Evolutionary conservation across 805 yeast genomes (phyloP).

Genomic region (Barnettozyma vustinii): DNA sequence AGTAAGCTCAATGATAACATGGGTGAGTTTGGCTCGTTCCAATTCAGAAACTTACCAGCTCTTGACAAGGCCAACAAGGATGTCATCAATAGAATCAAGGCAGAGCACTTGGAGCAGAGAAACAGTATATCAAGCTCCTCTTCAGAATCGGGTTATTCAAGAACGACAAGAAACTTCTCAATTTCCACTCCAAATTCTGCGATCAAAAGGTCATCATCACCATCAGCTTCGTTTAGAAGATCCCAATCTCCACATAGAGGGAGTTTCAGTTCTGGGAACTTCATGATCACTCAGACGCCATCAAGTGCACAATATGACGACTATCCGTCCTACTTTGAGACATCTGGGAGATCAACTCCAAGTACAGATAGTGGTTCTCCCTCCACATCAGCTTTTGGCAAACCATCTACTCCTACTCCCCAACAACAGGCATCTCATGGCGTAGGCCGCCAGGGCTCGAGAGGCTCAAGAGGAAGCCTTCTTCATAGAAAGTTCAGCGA

Average conservation of each 20-base stretch:
- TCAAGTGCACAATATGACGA: constrained; percentile 26
- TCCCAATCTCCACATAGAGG: constrained; percentile 29
- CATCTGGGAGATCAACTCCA: constrained; percentile 31
- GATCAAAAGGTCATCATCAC: constrained; percentile 43
- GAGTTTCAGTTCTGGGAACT: constrained; percentile 15
- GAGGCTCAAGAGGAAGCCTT: constrained; percentile 18
- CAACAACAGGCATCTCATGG: constrained; percentile 7
- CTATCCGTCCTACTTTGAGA: constrained; percentile 17
- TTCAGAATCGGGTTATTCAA: constrained; percentile 25
- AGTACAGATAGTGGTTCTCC: constrained; percentile 28
- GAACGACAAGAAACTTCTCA: constrained; percentile 28
- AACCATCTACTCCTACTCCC: constrained; percentile 20
- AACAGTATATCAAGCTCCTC: constrained; percentile 34
- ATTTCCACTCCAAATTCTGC: constrained; percentile 30
- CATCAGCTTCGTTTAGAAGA: constrained; percentile 28
- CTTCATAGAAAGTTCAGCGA: constrained; percentile 27
- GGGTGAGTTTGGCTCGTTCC: constrained; percentile 86
- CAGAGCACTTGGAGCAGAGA: constrained; percentile 57
- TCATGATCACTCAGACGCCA: constrained; percentile 16
- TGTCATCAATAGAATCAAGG: constrained; percentile 79
- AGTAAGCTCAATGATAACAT: constrained; percentile 59
- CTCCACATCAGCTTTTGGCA: constrained; percentile 14
- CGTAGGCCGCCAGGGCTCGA: constrained; percentile 7
- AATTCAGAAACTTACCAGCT: constrained; percentile 82
- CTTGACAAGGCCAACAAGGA: constrained; percentile 92